Evolutionary conservation across 2,329 filamentous ascomycete genomes (phyloP).

Genomic region (Trichoderma sp.): DNA sequence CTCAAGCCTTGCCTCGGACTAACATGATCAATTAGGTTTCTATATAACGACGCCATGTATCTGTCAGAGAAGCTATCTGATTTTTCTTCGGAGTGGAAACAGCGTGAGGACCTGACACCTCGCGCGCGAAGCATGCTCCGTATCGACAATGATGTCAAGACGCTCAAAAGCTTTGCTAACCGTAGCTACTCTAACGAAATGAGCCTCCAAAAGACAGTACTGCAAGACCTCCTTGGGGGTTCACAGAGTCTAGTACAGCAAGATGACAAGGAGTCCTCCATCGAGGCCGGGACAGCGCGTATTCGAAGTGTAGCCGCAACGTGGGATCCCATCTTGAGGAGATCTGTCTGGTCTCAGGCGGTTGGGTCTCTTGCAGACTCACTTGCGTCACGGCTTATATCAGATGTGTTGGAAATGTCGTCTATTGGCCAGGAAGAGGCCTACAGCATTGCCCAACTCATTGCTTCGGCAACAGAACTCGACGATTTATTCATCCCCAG

Average conservation of each 20-base stretch:
- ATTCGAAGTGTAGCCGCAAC: constrained; percentile 52
- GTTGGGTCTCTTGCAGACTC: constrained; percentile 58
- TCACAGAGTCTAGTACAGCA: constrained; percentile 59
- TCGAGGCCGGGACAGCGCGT: constrained; percentile 52
- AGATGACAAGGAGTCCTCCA: constrained; percentile 49
- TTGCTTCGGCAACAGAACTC: constrained; percentile 54
- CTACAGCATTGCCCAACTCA: constrained; percentile 57
- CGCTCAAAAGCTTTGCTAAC: constrained; percentile 57
- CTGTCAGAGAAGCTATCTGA: constrained; percentile 55
- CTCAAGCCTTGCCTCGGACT: background rate
- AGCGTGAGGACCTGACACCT: constrained; percentile 48
- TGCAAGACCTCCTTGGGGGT: constrained; percentile 60
- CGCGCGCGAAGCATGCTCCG: constrained; percentile 54
- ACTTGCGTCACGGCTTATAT: constrained; percentile 56
- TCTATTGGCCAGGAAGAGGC: constrained; percentile 63
- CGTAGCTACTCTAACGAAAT: constrained; percentile 61
- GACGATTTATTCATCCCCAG: constrained; percentile 58
- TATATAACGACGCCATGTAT: constrained; percentile 66
- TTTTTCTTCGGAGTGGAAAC: constrained; percentile 50
- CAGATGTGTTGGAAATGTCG: constrained; percentile 59
- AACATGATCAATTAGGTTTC: constrained; percentile 43
- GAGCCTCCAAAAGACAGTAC: constrained; percentile 56
- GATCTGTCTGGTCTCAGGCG: constrained; percentile 61
- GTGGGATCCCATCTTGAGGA: constrained; percentile 57
- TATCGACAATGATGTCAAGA: constrained; percentile 58